Evolutionary conservation across 1,139 yeast species (phyloP), one percentile per base, ranked within the genome.

Genomic region (Yarrowia galli): DNA sequence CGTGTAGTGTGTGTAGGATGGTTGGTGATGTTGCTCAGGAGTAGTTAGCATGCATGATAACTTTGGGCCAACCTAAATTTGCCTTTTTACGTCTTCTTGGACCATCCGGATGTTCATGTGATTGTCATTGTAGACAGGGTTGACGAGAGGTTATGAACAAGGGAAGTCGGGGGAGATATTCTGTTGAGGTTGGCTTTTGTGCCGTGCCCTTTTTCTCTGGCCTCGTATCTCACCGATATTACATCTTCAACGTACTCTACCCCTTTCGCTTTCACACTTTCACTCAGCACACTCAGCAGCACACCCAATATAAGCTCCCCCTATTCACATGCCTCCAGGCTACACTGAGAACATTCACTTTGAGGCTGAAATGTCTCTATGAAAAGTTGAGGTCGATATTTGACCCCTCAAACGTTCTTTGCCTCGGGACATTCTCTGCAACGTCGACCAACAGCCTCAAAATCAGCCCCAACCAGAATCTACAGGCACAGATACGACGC

Each of bases 1-100:
- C n/a, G 23, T 28, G 54, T 10, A 13, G 1, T 20, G 35, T 28
- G 23, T 35, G 38, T 48, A 20, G 20, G 60, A 45, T 53, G 60
- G 38, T 53, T 53, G 60, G 60, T 53, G 60, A 53, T 53, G 45
- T 53, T 53, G 60, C 60, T 53, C 60, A 53, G 60, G 60, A 53
- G 60, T 53, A 53, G 45, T 16, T 53, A 20, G 45, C 40, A 53
- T 53, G 60, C 60, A 53, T 53, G 43, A 49, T 49, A 36, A 53
- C 60, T 53, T 51, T 36, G 20, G 60, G 8, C n/a, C 15, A 53
- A 53, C 42, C 10, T 53, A n/a, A 42, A 23, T 10, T 64, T 48
- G 43, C 28, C 40, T 25, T 28, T 48, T 40, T 6, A n/a, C n/a
- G 9, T 20, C 4, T 40, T n/a, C 2, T 45, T 1, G 16, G 49